These are phyloP conservation scores for Laetiporus sulphureus DNA, from an alignment of 1,284 basidiomycete species.

Conservation along the genomic window DNA sequence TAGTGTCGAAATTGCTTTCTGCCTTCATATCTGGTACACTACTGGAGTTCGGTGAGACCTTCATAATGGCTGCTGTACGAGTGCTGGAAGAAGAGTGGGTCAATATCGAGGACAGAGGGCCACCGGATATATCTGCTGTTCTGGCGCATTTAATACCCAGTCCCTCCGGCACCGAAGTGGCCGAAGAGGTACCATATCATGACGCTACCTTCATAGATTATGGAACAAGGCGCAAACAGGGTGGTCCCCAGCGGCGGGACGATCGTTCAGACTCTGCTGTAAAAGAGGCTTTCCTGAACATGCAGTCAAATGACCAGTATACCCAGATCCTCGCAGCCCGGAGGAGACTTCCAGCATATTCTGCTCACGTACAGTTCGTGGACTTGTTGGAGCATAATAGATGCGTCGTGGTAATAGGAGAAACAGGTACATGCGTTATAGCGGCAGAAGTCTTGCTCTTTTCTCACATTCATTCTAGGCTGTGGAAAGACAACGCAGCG, in stretches of 20 bases:
- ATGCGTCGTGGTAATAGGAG: constrained; percentile 80
- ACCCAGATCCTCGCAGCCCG: constrained; percentile 50
- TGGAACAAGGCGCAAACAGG: constrained; percentile 6
- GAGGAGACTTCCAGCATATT: constrained; percentile 71
- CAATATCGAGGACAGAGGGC: constrained; percentile 56
- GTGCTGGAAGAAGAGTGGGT: constrained; percentile 70
- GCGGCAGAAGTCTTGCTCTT: not conserved
- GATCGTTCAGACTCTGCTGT: constrained; percentile 46
- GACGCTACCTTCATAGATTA: not conserved
- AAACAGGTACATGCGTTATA: constrained; percentile 48
- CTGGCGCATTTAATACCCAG: constrained; percentile 55
- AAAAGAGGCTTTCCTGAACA: constrained; percentile 45
- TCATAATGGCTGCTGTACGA: constrained; percentile 72
- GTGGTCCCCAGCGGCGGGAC: constrained; percentile 29
- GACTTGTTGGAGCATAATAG: constrained; percentile 50
- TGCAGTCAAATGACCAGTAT: constrained; percentile 47
- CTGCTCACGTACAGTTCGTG: constrained; percentile 60
- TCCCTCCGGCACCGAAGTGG: not conserved
- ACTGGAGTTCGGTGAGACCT: constrained; percentile 61
- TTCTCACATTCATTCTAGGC: constrained; percentile 34
- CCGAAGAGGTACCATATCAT: not conserved
- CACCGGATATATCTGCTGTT: constrained; percentile 65
- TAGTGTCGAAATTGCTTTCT: constrained; percentile 60
- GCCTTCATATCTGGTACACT: constrained; percentile 51
- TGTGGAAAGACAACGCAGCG: constrained; percentile 88